Conservation (phyloP, 2,329 filamentous ascomycete genomes). For the Xylariaceae sp. region DNA sequence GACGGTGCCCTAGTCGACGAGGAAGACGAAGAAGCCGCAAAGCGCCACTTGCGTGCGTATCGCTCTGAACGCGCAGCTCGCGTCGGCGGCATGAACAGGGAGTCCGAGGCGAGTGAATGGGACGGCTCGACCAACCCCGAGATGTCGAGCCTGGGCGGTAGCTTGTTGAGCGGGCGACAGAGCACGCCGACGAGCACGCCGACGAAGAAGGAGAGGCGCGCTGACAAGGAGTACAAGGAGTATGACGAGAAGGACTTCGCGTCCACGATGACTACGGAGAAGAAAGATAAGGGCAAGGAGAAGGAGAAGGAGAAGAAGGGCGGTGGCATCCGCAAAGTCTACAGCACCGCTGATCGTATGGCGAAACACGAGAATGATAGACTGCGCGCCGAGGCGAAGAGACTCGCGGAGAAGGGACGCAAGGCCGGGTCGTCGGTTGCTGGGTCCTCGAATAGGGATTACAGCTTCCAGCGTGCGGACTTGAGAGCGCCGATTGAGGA, state of each 20-base stretch:
- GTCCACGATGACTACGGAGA: neutral
- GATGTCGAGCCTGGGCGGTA: constrained; percentile 60
- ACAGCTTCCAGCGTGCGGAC: constrained; percentile 51
- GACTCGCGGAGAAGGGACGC: constrained; percentile 53
- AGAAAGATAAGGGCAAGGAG: neutral
- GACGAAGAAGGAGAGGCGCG: constrained; percentile 6
- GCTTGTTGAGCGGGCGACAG: constrained; percentile 58
- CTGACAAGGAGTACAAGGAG: constrained; percentile 2
- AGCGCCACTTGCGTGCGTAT: constrained; percentile 75
- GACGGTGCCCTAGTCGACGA: constrained; percentile 64
- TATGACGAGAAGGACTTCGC: neutral
- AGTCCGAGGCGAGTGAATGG: constrained; percentile 75
- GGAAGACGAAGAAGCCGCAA: constrained; percentile 60
- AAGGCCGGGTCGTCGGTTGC: constrained; percentile 20
- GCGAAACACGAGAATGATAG: constrained; percentile 52
- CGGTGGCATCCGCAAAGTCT: constrained; percentile 61
- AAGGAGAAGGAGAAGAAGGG: constrained; percentile 10
- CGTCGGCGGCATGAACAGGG: constrained; percentile 84
- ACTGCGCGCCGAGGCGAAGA: constrained; percentile 54
- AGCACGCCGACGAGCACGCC: constrained; percentile 46
- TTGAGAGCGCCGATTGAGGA: constrained; percentile 40
- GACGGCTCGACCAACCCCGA: constrained; percentile 70
- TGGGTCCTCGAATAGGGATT: constrained; percentile 43
- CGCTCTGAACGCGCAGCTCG: constrained; percentile 81
- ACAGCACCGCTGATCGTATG: constrained; percentile 57